phyloP scores from a whole-genome alignment of 495 filamentous ascomycete genomes.

The Aspergillus heteromorphus region DNA sequence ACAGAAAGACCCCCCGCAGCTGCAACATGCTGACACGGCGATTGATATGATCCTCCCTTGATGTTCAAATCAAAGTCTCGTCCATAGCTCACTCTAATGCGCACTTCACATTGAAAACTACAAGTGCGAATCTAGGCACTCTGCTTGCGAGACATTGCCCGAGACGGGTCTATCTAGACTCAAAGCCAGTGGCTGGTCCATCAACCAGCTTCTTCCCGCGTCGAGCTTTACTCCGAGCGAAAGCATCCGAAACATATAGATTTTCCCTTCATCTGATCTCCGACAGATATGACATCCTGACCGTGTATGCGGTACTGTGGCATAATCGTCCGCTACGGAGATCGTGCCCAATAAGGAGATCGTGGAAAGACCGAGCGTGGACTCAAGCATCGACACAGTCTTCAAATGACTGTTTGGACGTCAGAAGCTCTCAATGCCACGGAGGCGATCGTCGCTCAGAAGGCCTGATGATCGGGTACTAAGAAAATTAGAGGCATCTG shows the following conservation, averaged over 20 bases:
- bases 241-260: neutral
- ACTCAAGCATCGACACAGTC: no score
- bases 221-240: neutral
- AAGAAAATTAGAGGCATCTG: neutral
- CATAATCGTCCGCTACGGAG: neutral
- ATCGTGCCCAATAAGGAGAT: neutral
- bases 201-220: neutral
- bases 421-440: no score
- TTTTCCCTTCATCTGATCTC: neutral
- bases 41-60: neutral
- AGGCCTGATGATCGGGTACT: neutral
- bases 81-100: no score
- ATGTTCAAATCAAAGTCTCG: no score
- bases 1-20: neutral
- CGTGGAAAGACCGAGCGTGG: no score
- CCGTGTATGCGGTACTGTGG: neutral
- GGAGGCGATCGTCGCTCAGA: no score
- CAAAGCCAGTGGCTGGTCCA: neutral
- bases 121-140: no score
- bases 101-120: no score
- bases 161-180: neutral
- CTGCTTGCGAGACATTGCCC: neutral
- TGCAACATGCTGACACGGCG: neutral
- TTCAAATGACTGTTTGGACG: no score
- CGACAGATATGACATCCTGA: neutral